These are phyloP conservation scores for Teunomyces atbi DNA, from an alignment of 805 yeast species.

Conservation along the genomic window DNA sequence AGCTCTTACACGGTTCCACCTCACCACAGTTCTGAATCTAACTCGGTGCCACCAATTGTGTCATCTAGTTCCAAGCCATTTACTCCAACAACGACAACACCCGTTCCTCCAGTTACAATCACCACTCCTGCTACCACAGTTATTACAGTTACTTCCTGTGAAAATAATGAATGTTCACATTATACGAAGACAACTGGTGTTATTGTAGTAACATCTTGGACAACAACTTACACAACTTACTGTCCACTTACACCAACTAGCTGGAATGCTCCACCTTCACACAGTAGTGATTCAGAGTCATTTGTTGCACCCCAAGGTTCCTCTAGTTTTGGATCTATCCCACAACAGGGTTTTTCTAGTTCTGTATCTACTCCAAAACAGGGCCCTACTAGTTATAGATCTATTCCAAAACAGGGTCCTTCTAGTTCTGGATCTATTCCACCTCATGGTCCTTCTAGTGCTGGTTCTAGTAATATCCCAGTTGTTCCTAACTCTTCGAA, in stretches of 20 bases:
- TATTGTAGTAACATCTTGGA: slow-evolving; percentile 4
- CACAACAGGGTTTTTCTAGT: not conserved
- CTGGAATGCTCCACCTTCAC: not conserved
- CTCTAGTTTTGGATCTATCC: not conserved
- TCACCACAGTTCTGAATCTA: too few relatives aligned
- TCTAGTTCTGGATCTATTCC: not conserved
- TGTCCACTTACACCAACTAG: slow-evolving; percentile 13
- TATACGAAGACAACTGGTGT: slow-evolving; percentile 6
- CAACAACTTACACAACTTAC: slow-evolving; percentile 22
- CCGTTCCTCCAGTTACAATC: not conserved
- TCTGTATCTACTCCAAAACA: not conserved
- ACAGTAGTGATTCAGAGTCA: not conserved
- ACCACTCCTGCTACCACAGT: slow-evolving; percentile 17
- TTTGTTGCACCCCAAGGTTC: not conserved
- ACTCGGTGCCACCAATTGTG: too few relatives aligned
- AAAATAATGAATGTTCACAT: slow-evolving; percentile 25
- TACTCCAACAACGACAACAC: not conserved
- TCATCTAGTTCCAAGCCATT: too few relatives aligned
- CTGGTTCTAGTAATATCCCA: too few relatives aligned
- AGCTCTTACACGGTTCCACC: too few relatives aligned
- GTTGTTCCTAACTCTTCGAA: too few relatives aligned
- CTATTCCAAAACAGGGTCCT: too few relatives aligned
- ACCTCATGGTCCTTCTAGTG: too few relatives aligned
- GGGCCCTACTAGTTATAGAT: too few relatives aligned
- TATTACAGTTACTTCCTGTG: slow-evolving; percentile 36